phyloP scores from a whole-genome alignment of 352 stramenopile genomes.

The Phytopythium sindhum region DNA sequence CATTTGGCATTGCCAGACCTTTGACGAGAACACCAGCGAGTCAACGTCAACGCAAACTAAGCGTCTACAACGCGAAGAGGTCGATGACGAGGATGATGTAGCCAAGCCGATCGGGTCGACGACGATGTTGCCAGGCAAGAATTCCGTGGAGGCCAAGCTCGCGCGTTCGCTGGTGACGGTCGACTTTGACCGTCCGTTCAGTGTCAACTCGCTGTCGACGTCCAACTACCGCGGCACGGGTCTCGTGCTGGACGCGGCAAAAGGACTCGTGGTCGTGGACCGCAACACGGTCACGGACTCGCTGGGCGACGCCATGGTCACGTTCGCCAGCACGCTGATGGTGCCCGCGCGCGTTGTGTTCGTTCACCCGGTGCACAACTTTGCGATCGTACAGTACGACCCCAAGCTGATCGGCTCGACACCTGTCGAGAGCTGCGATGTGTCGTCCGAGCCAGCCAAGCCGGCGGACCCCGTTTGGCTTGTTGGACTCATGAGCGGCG shows the following conservation, averaged over 20 bases:
- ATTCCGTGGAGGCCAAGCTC: constrained; percentile 76
- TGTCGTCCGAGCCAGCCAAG: constrained; percentile 52
- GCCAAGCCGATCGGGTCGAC: constrained; percentile 61
- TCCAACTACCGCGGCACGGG: constrained; percentile 86
- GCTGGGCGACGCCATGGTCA: constrained; percentile 86
- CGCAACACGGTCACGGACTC: constrained; percentile 90
- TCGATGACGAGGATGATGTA: constrained; percentile 7
- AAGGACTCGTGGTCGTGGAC: constrained; percentile 90
- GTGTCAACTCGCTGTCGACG: constrained; percentile 81
- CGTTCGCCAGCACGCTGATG: constrained; percentile 89
- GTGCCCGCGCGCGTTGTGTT: constrained; percentile 87
- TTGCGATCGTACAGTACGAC: constrained; percentile 91
- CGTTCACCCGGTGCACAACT: constrained; percentile 92
- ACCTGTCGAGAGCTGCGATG: constrained; percentile 73
- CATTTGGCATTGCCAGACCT: constrained; percentile 75
- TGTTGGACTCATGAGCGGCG: constrained; percentile 79
- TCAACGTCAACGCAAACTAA: not conserved
- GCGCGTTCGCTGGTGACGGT: constrained; percentile 82
- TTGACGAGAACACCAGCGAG: constrained; percentile 25
- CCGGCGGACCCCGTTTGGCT: constrained; percentile 84
- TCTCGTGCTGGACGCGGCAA: constrained; percentile 83
- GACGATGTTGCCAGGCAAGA: constrained; percentile 79
- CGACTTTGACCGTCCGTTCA: constrained; percentile 84
- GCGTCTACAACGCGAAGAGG: not conserved
- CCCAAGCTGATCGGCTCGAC: constrained; percentile 82